Base-by-base conservation (phyloP, 2,329 filamentous ascomycete genomes). In the Colletotrichum magnum region DNA sequence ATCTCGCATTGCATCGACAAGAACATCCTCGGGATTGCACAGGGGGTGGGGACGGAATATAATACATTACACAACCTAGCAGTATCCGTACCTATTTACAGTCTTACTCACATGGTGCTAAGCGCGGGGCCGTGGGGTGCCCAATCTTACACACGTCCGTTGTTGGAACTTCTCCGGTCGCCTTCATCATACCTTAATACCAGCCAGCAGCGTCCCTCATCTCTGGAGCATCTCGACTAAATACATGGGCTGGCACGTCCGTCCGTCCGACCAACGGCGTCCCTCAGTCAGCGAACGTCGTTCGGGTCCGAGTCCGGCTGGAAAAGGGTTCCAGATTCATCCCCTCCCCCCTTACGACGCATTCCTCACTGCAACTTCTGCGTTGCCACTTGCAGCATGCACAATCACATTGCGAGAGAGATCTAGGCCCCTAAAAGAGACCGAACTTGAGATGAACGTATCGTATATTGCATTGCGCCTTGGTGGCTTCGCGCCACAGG, bases 381-480 rank as follows among this genome's bases (percentile, higher is more conserved):
- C 45, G 45, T 48, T 48, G 18, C 18, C 45, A n/a, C 45, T 48
- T 48, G 21, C 58, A 53, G 21, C 41, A 36, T 21, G 59, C 50
- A 54, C 21, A n/a, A 36, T 47, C 12, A 24, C 39, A 13, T 54
- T n/a, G 5, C 6, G 4, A 15, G 16, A 15, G 16, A 12, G 28
- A 48, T 50, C 47, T 36, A 6, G 9, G 9, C 32, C 32, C n/a
- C 5, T n/a, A n/a, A 2, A 36, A 5, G 16, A 21, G 15, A 39
- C 64, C 58, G 64, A 58, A 48, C 16, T 69, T 68, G 45, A 68
- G 67, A 67, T 69, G 57, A 69, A 67, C 43, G 71, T 72, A 73
- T 81, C 79, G 76, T 81, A 72, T 80, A 80, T 81, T 81, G 62
- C 62, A 61, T 67, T 78, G 79, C 77, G 75, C 79, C 74, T 77